Percentiles rank a stretch among this genome's conserved stretches.
These are phyloP conservation scores for Ilex asprella DNA, from an alignment of 257 asterid species.

Conservation along the genomic window DNA sequence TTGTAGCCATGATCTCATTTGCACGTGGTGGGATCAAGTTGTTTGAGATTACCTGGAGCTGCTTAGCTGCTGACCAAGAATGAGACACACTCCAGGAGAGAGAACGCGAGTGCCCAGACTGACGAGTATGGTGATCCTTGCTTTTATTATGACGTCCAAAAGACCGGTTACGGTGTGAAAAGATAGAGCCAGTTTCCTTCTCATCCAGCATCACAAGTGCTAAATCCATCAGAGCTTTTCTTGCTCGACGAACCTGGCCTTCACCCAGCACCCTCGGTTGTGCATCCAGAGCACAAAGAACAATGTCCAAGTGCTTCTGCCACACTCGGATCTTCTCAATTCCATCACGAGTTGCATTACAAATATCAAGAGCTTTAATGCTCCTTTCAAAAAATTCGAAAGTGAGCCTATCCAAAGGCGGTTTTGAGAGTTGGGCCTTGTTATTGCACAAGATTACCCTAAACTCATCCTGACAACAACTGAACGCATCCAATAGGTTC, in stretches of 20 bases:
- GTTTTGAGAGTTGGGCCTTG: constrained; percentile 36
- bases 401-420: constrained; percentile 49
- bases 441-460: constrained; percentile 32
- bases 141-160: constrained; percentile 54
- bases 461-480: constrained; percentile 60
- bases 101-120: constrained; percentile 74
- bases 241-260: constrained; percentile 76
- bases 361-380: constrained; percentile 81
- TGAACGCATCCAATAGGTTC: constrained; percentile 57
- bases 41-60: constrained; percentile 68
- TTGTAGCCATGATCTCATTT: constrained; percentile 52
- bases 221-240: constrained; percentile 74
- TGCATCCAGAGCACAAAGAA: constrained; percentile 50
- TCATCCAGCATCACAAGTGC: constrained; percentile 76
- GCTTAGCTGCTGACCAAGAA: constrained; percentile 92
- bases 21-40: constrained; percentile 64
- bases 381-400: constrained; percentile 66
- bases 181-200: constrained; percentile 51
- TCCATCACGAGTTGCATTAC: constrained; percentile 85
- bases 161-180: constrained; percentile 66
- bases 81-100: constrained; percentile 92
- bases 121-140: constrained; percentile 46
- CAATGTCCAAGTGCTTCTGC: constrained; percentile 75
- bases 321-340: constrained; percentile 67
- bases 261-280: constrained; percentile 40